These are phyloP conservation scores for Linnemannia exigua DNA, from an alignment of 192 early-diverging fungal species.

Conservation along the genomic window DNA sequence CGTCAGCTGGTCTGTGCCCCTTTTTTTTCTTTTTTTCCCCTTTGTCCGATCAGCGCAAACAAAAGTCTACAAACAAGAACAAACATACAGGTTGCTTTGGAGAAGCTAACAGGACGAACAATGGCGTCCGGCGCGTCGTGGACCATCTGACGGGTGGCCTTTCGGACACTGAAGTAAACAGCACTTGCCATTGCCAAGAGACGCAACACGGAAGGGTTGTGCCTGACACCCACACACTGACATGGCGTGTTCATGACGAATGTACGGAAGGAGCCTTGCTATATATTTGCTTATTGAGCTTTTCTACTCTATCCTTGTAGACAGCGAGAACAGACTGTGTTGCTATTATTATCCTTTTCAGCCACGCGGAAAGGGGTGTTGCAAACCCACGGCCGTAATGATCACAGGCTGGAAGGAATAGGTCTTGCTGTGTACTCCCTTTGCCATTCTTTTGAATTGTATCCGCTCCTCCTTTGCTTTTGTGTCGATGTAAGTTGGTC, in stretches of 20 bases:
- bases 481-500: not conserved
- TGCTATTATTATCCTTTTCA: conserved; percentile 1
- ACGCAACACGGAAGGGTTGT: not conserved
- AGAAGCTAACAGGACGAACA: not conserved
- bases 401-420: conserved; percentile 2
- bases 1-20: conserved; percentile 48
- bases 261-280: not conserved
- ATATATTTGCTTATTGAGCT: no score
- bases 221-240: not conserved
- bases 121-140: not conserved
- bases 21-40: not conserved
- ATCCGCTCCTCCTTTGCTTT: not conserved
- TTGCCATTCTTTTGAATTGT: not conserved
- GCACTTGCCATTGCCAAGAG: not conserved
- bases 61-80: not conserved
- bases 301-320: no score
- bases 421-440: not conserved
- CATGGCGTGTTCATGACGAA: conserved; percentile 9
- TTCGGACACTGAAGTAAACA: not conserved
- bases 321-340: not conserved
- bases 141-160: not conserved
- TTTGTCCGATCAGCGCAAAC: not conserved
- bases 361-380: conserved; percentile 5
- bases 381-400: not conserved
- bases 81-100: not conserved